Conservation (phyloP, 371 early-diverging fungal genomes). For the Mucor plumbeus region DNA sequence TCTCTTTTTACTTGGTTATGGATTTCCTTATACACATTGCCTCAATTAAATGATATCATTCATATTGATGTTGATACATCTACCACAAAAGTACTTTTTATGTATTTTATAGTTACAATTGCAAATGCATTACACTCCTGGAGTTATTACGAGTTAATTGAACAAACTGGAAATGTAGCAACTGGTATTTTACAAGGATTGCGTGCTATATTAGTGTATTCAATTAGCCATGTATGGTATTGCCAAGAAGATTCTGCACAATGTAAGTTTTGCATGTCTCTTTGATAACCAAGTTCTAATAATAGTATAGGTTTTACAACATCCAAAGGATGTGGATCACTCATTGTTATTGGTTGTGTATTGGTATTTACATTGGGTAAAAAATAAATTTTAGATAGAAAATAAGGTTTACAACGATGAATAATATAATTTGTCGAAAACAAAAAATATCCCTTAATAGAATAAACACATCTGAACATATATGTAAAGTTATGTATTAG, state of each 20-base stretch:
- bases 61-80: conserved; percentile 27
- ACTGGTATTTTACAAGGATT: conserved; percentile 75
- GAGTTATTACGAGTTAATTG: conserved; percentile 56
- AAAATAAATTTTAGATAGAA: background rate
- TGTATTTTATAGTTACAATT: conserved; percentile 38
- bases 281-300: background rate
- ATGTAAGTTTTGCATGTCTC: conserved; percentile 47
- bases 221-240: conserved; percentile 68
- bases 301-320: conserved; percentile 35
- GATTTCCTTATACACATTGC: conserved; percentile 53
- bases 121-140: conserved; percentile 48
- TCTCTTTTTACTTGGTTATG: conserved; percentile 47
- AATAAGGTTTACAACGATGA: too few relatives aligned
- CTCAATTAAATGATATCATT: conserved; percentile 42
- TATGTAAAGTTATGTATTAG: too few relatives aligned
- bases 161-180: conserved; percentile 60
- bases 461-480: too few relatives aligned
- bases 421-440: too few relatives aligned
- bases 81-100: conserved; percentile 19
- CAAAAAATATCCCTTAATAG: too few relatives aligned
- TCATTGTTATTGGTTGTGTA: conserved; percentile 57
- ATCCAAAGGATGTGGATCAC: conserved; percentile 48
- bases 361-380: conserved; percentile 42
- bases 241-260: conserved; percentile 69
- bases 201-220: conserved; percentile 76